These are phyloP conservation scores for Oxyria digyna DNA, from an alignment of 148 eudicot genomes.

Conservation along the genomic window DNA sequence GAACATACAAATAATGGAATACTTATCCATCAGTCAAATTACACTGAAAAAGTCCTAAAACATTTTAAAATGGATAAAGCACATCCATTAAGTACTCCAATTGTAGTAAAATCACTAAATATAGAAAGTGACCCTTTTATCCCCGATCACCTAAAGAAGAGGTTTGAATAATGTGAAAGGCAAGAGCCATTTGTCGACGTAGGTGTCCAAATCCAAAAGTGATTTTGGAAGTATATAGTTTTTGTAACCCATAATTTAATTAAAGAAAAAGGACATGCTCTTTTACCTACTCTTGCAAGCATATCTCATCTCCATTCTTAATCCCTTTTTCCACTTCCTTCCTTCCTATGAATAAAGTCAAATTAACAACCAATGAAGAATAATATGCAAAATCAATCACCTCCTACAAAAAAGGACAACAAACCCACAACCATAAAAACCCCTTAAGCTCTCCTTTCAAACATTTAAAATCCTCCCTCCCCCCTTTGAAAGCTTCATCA, in stretches of 20 bases:
- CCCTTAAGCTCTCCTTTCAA: background rate
- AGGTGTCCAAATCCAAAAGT: background rate
- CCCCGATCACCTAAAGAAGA: too few species aligned
- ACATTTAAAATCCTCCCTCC: constrained; percentile 5
- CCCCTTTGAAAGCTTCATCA: background rate
- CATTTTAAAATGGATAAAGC: too few species aligned
- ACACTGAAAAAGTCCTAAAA: too few species aligned
- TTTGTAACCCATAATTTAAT: background rate
- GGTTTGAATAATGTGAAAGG: background rate
- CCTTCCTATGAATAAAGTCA: constrained; percentile 4
- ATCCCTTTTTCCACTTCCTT: background rate
- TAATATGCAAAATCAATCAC: background rate
- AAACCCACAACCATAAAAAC: background rate
- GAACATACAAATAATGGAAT: too few species aligned
- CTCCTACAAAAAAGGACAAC: background rate
- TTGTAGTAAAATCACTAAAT: too few species aligned
- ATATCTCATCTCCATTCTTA: background rate
- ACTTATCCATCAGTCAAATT: too few species aligned
- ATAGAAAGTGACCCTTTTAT: too few species aligned
- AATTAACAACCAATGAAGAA: background rate
- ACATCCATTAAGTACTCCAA: too few species aligned
- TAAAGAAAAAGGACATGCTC: constrained; percentile 6
- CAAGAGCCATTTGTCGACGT: background rate
- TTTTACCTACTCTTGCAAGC: constrained; percentile 6
- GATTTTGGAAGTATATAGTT: background rate